Evolutionary conservation across 1,284 basidiomycete genomes (phyloP).

Genomic region (Moniliella sp.): DNA sequence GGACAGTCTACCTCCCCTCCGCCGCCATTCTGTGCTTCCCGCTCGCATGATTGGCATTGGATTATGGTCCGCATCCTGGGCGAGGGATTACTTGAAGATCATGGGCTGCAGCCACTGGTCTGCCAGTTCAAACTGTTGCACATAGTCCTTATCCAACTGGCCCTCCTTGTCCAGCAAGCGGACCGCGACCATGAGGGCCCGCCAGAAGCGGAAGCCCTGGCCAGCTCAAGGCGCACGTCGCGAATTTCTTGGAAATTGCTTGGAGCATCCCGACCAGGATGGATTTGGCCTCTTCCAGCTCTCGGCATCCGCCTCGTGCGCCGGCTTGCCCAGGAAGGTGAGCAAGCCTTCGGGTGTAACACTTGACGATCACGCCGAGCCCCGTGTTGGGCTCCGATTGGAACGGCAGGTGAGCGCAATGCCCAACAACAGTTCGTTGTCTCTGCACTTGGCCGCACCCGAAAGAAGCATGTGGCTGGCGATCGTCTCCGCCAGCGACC

Average conservation of each 20-base stretch:
- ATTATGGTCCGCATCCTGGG: no score
- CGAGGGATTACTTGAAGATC: constrained; percentile 4
- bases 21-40: no score
- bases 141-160: constrained; percentile 56
- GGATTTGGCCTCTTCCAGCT: constrained; percentile 60
- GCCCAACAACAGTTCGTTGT: constrained; percentile 72
- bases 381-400: constrained; percentile 90
- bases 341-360: constrained; percentile 53
- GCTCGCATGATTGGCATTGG: no score
- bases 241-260: constrained; percentile 73
- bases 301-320: constrained; percentile 43
- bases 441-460: constrained; percentile 56
- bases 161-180: constrained; percentile 48
- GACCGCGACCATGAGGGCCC: constrained; percentile 68
- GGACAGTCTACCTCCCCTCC: no score
- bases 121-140: constrained; percentile 79
- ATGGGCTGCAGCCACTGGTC: constrained; percentile 63
- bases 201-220: constrained; percentile 92
- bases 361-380: constrained; percentile 88
- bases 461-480: constrained; percentile 75
- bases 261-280: constrained; percentile 75
- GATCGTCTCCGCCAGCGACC: constrained; percentile 72
- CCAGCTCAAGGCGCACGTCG: constrained; percentile 66
- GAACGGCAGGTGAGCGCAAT: constrained; percentile 54
- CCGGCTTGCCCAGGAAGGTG: constrained; percentile 49